Evolutionary conservation across 1,284 basidiomycete species (phyloP).

Genomic region (Ceratobasidium sp.): DNA sequence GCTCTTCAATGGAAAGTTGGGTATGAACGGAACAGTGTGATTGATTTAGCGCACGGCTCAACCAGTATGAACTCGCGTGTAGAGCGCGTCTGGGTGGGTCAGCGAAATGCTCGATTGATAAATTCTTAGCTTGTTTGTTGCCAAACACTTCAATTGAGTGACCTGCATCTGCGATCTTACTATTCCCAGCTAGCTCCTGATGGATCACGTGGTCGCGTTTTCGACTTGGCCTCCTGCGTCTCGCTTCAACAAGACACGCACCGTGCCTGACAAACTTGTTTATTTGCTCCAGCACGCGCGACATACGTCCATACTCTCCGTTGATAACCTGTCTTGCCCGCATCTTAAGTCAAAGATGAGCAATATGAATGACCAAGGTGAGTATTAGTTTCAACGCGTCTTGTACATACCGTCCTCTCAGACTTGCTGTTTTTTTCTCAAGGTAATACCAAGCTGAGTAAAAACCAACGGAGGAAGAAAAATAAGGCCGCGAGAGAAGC

Average conservation of each 20-base stretch:
- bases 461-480: not conserved
- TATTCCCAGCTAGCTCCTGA: not conserved
- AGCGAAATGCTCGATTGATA: constrained; percentile 86
- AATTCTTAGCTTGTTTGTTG: constrained; percentile 64
- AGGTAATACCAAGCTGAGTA: constrained; percentile 3
- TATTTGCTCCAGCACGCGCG: not conserved
- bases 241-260: not conserved
- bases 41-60: constrained; percentile 85
- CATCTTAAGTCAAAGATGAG: not conserved
- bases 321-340: not conserved
- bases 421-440: not conserved
- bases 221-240: not conserved
- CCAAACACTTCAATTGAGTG: not conserved
- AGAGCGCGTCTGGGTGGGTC: constrained; percentile 79
- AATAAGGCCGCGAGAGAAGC: not conserved
- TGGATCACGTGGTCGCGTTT: not conserved
- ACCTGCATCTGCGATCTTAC: not conserved
- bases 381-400: not conserved
- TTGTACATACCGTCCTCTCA: not conserved
- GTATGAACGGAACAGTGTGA: too few relatives aligned
- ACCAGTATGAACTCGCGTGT: constrained; percentile 84
- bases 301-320: not conserved
- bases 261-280: not conserved
- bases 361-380: not conserved
- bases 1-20: not conserved